These are phyloP conservation scores for Narthecium ossifragum DNA, from an alignment of 106 monocot species.

Conservation along the genomic window DNA sequence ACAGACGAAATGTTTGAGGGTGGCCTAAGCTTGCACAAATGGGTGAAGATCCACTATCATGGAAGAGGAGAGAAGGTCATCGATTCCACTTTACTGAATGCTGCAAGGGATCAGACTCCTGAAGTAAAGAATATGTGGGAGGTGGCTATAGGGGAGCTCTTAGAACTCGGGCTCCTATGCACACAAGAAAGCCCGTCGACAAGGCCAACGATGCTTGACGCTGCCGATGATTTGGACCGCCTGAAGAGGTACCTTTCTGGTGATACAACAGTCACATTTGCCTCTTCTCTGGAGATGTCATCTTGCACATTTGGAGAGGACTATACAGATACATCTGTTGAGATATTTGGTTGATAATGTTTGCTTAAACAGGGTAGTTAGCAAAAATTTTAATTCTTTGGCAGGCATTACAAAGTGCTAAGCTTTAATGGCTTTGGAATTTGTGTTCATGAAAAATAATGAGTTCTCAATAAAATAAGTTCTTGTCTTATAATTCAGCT, in stretches of 20 bases:
- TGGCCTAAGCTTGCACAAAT: conserved; percentile 9
- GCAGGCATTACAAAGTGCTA: not conserved
- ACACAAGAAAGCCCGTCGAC: conserved; percentile 26
- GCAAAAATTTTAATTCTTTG: not conserved
- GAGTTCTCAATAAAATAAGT: too few relatives aligned
- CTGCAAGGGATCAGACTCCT: conserved; percentile 14
- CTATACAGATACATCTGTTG: not conserved
- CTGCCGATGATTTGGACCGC: conserved; percentile 36
- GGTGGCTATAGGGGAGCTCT: conserved; percentile 30
- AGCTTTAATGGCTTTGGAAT: too few relatives aligned
- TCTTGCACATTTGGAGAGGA: conserved; percentile 31
- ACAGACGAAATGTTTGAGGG: conserved; percentile 20
- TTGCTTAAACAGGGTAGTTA: not conserved
- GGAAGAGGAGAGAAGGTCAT: conserved; percentile 4
- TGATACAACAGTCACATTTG: conserved; percentile 36
- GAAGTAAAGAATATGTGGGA: conserved; percentile 35
- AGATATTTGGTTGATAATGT: not conserved
- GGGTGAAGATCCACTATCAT: not conserved
- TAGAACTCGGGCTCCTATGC: conserved; percentile 44
- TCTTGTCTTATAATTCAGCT: too few relatives aligned
- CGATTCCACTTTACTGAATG: conserved; percentile 13
- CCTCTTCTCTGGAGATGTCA: conserved; percentile 36
- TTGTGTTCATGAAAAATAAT: too few relatives aligned
- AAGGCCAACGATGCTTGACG: conserved; percentile 45
- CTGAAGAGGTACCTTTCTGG: conserved; percentile 38